Percentiles rank a stretch among this genome's conserved stretches.
phyloP scores from a whole-genome alignment of 2,329 filamentous ascomycete species.

The Endoconidiophora polonica region DNA sequence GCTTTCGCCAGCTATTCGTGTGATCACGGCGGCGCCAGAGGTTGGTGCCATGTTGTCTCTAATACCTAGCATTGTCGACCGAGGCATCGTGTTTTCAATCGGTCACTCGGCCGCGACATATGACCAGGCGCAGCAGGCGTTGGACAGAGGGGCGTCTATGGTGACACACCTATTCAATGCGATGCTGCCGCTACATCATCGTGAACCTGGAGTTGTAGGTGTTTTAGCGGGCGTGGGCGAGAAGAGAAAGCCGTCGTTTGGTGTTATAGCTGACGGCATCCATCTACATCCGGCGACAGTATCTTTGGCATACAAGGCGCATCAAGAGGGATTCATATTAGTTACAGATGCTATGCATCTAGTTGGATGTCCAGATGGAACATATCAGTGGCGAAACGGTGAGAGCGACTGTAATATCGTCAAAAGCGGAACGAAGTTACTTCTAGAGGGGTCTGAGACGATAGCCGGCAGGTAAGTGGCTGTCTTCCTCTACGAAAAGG shows the following conservation, averaged over 20 bases:
- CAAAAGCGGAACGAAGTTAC: conserved; percentile 56
- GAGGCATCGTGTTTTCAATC: conserved; percentile 60
- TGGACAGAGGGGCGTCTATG: conserved; percentile 66
- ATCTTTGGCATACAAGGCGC: conserved; percentile 75
- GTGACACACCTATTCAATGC: conserved; percentile 91
- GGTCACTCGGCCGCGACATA: conserved; percentile 81
- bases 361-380: conserved; percentile 66
- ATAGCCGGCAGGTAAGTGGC: conserved; percentile 54
- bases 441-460: conserved; percentile 60
- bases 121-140: conserved; percentile 56
- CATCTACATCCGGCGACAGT: conserved; percentile 78
- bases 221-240: conserved; percentile 31
- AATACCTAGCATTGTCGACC: conserved; percentile 48
- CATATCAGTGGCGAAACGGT: conserved; percentile 73
- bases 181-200: conserved; percentile 79
- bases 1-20: conserved; percentile 40
- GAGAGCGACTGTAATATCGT: conserved; percentile 39
- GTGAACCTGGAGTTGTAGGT: conserved; percentile 81
- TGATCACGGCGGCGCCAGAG: conserved; percentile 80
- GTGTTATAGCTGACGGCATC: conserved; percentile 79
- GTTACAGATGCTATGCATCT: conserved; percentile 89
- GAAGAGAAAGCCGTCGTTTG: conserved; percentile 55
- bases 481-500: too few species aligned
- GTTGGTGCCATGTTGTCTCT: conserved; percentile 49
- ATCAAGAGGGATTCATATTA: conserved; percentile 70